Percentiles rank a stretch among this genome's conserved stretches.
These are phyloP conservation scores for Coemansia javaensis DNA, from an alignment of 192 early-diverging fungal species.

Conservation along the genomic window DNA sequence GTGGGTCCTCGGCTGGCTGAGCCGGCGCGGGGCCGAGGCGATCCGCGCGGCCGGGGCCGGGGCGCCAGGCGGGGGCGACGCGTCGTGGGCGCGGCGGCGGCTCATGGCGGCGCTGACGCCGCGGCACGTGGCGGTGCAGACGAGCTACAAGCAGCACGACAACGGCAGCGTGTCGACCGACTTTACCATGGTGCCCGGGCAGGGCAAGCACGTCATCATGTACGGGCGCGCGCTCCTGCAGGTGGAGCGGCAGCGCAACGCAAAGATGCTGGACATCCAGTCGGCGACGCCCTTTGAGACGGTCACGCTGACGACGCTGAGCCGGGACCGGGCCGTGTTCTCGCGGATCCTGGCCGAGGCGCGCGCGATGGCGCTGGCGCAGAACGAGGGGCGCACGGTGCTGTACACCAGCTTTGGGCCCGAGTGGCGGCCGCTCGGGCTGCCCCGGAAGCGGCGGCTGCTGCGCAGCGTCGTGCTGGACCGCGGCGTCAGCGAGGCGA, in stretches of 20 bases:
- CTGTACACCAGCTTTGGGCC: conserved; percentile 92
- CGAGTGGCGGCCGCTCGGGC: conserved; percentile 95
- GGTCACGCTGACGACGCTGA: conserved; percentile 85
- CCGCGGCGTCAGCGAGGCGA: conserved; percentile 56
- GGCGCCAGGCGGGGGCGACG: background rate
- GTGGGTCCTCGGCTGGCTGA: conserved; percentile 94
- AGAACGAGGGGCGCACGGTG: conserved; percentile 93
- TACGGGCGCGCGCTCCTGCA: conserved; percentile 80
- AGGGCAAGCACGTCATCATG: conserved; percentile 82
- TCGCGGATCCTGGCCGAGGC: conserved; percentile 74
- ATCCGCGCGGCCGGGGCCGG: conserved; percentile 16
- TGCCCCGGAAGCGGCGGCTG: conserved; percentile 74
- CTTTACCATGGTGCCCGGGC: conserved; percentile 88
- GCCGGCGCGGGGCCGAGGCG: conserved; percentile 31
- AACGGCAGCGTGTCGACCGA: conserved; percentile 80
- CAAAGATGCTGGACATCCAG: conserved; percentile 85
- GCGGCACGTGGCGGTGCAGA: conserved; percentile 82
- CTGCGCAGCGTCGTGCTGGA: conserved; percentile 73
- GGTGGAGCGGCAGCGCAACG: conserved; percentile 74
- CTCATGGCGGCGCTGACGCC: conserved; percentile 50
- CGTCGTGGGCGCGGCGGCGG: conserved; percentile 53
- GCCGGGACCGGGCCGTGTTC: conserved; percentile 74
- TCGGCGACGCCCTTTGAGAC: conserved; percentile 94
- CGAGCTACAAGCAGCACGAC: conserved; percentile 79
- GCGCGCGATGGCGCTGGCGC: conserved; percentile 71